These are phyloP conservation scores for Cucurbita maxima DNA, from an alignment of 306 rosid genomes.

Conservation along the genomic window DNA sequence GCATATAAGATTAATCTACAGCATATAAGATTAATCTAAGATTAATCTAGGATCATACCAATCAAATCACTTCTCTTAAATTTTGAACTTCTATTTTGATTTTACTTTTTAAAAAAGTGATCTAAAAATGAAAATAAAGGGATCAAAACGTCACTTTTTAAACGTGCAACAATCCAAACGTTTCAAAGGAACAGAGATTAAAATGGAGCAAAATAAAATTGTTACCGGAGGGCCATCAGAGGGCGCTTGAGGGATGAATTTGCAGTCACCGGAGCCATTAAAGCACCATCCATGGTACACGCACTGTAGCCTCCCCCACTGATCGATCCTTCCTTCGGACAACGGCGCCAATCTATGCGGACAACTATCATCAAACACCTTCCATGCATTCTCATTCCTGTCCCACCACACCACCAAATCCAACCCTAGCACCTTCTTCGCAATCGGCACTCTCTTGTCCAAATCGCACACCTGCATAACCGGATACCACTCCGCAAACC, in stretches of 20 bases:
- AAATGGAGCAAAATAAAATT: not conserved
- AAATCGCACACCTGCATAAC: conserved; percentile 77
- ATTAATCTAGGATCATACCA: no score
- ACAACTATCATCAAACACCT: conserved; percentile 79
- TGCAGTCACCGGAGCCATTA: conserved; percentile 53
- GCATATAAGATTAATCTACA: no score
- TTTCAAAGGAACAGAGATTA: not conserved
- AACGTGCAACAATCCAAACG: not conserved
- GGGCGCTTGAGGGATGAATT: conserved; percentile 83
- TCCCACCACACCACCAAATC: conserved; percentile 99
- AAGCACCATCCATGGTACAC: conserved; percentile 99
- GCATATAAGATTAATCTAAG: no score
- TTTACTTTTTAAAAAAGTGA: no score
- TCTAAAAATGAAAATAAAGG: not conserved
- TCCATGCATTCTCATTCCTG: conserved; percentile 63
- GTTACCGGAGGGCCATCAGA: conserved; percentile 72
- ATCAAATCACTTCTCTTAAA: no score
- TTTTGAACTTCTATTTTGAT: no score
- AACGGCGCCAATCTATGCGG: conserved; percentile 94
- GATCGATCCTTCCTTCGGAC: conserved; percentile 91
- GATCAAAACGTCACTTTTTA: not conserved
- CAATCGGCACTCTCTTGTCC: conserved; percentile 73
- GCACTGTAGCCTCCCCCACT: conserved; percentile 85
- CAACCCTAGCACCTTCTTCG: conserved; percentile 57
- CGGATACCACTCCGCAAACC: conserved; percentile 88